Conservation (phyloP, 1,139 yeast species). For the Geotrichum restrictum region DNA sequence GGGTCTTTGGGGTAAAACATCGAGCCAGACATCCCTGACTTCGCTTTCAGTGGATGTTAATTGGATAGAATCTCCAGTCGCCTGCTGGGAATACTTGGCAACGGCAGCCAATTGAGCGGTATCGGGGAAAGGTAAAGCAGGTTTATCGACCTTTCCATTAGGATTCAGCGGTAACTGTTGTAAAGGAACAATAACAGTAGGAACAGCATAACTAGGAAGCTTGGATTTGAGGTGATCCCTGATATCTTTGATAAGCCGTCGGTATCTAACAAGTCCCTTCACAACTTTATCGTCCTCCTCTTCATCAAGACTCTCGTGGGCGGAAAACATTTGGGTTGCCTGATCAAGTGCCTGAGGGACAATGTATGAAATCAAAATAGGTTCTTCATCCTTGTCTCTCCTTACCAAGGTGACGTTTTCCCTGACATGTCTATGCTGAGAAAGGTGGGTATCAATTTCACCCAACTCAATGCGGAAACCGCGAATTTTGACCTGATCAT, state of each 20-base stretch:
- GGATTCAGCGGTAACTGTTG: conserved; percentile 88
- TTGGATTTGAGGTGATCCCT: conserved; percentile 78
- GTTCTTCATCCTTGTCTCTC: conserved; percentile 88
- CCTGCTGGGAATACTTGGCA: conserved; percentile 39
- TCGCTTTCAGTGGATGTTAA: conserved; percentile 63
- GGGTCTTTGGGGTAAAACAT: conserved; percentile 80
- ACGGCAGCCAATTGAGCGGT: conserved; percentile 76
- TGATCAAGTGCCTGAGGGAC: conserved; percentile 68
- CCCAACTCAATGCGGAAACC: conserved; percentile 98
- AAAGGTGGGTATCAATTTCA: conserved; percentile 94
- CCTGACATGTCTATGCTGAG: conserved; percentile 86
- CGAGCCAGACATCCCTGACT: conserved; percentile 79
- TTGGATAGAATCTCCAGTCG: conserved; percentile 24
- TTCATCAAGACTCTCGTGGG: conserved; percentile 44
- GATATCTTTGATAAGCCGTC: conserved; percentile 74
- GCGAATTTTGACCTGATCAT: conserved; percentile 96
- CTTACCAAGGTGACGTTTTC: conserved; percentile 92
- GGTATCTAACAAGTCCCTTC: conserved; percentile 69
- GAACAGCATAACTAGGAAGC: conserved; percentile 90
- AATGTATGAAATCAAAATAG: conserved; percentile 82
- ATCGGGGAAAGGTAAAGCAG: conserved; percentile 92
- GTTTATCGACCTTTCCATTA: conserved; percentile 97
- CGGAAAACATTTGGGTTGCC: conserved; percentile 45
- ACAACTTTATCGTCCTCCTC: conserved; percentile 53
- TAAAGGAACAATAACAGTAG: conserved; percentile 85